phyloP scores from a whole-genome alignment of 371 early-diverging fungal genomes.

The Phascolomyces articulosus region DNA sequence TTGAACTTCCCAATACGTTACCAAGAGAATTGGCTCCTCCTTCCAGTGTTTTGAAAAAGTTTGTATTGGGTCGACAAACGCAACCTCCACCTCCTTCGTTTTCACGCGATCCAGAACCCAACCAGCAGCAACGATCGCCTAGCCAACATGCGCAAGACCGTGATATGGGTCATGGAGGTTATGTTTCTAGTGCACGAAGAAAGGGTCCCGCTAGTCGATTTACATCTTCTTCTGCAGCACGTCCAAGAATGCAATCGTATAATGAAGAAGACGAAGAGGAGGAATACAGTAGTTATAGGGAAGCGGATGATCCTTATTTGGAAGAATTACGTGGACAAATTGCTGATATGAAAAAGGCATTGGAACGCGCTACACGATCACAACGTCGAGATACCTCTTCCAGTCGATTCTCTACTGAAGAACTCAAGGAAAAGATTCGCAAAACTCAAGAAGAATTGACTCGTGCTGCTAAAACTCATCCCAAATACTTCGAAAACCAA shows the following conservation, averaged over 20 bases:
- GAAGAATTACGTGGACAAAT: conserved; percentile 54
- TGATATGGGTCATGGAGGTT: conserved; percentile 38
- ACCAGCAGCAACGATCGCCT: conserved; percentile 5
- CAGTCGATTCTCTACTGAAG: conserved; percentile 39
- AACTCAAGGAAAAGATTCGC: conserved; percentile 49
- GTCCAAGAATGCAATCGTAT: conserved; percentile 11
- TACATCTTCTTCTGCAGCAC: conserved; percentile 7
- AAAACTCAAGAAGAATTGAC: conserved; percentile 38
- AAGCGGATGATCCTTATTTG: conserved; percentile 16
- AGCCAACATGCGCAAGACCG: conserved; percentile 14
- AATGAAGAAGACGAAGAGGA: conserved; percentile 16
- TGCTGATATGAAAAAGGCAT: conserved; percentile 41
- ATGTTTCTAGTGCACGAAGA: conserved; percentile 61
- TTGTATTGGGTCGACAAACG: conserved; percentile 45
- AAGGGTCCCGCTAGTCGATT: conserved; percentile 25
- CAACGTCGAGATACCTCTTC: background rate
- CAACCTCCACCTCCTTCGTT: conserved; percentile 21
- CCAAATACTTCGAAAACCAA: conserved; percentile 34
- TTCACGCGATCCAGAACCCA: background rate
- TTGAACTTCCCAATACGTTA: conserved; percentile 73
- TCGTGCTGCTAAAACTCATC: conserved; percentile 22
- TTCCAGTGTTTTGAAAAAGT: conserved; percentile 63
- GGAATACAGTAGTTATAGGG: background rate
- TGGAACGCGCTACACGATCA: conserved; percentile 19
- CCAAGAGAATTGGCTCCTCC: conserved; percentile 87